phyloP scores from a whole-genome alignment of 768 basidiomycete species.

The Fistulinella prunicolor region DNA sequence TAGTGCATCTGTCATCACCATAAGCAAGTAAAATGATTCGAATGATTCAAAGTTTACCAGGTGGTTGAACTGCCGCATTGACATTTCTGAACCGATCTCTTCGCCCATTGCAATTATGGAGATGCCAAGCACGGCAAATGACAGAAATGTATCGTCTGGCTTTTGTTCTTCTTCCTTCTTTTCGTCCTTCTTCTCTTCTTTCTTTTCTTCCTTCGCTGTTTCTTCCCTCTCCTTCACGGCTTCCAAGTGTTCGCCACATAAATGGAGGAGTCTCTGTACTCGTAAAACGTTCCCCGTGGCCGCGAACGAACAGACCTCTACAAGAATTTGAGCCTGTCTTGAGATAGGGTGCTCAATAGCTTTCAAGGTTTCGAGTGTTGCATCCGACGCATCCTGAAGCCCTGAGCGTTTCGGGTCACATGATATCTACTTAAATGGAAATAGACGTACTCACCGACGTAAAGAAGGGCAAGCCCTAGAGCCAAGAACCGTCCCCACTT shows the following conservation, averaged over 20 bases:
- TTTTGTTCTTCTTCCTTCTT: constrained; percentile 54
- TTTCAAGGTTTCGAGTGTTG: constrained; percentile 89
- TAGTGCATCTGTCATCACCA: constrained; percentile 84
- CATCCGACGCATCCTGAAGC: constrained; percentile 88
- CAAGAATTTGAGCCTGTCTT: constrained; percentile 86
- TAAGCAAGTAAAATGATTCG: constrained; percentile 12
- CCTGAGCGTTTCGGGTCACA: constrained; percentile 45
- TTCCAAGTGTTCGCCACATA: constrained; percentile 90
- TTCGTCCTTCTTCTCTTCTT: constrained; percentile 58
- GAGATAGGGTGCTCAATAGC: constrained; percentile 92
- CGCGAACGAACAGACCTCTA: constrained; percentile 92
- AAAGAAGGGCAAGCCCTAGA: constrained; percentile 85
- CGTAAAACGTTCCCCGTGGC: constrained; percentile 95
- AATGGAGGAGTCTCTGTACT: constrained; percentile 87
- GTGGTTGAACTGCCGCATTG: constrained; percentile 95
- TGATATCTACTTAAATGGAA: neutral
- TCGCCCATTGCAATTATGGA: constrained; percentile 97
- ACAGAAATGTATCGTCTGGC: constrained; percentile 79
- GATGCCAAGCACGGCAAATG: constrained; percentile 91
- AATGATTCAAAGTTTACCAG: constrained; percentile 51
- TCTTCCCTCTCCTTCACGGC: constrained; percentile 37
- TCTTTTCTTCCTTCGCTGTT: constrained; percentile 37
- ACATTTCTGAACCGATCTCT: constrained; percentile 97
- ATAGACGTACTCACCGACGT: constrained; percentile 61
- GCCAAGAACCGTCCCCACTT: constrained; percentile 95